Evolutionary conservation across 768 basidiomycete species (phyloP), one percentile per base, ranked within the genome.

Genomic region (Mycena haematopus): DNA sequence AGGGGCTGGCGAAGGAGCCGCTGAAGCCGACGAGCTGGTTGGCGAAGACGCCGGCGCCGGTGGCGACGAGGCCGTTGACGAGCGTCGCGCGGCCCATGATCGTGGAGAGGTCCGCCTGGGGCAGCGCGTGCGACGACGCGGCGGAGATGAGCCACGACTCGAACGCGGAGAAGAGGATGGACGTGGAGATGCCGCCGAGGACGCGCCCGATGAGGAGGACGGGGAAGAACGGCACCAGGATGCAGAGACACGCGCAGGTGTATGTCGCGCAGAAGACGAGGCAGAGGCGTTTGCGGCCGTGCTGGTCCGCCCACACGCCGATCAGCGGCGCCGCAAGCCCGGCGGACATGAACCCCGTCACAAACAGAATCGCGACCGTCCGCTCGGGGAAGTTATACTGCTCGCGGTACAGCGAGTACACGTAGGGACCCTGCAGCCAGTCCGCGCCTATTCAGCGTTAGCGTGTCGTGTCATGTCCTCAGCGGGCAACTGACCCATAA

Each of bases 361-460:
- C 88, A 68, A 92, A 92, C 52, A 92, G 78, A 35, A 88, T 69
- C 1, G 90, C 89, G 6, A 92, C 88, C 24, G 84, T 72, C 35
- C 86, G 75, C 71, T 90, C 89, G 0, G 87, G 76, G 69, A 87
- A 85, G 11, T 69, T 74, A 63, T 90, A 89, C 68, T 91, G 87
- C 45, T 90, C 88, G 49, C 80, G 78, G 71, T 91, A 92, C 0
- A 92, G 75, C 17, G 89, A 89, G 68, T 91, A 92, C 0, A 92
- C 79, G 68, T 92, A 92, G 17, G 91, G 91, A 0, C 91, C 91
- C 72, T 92, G 89, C 15, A 92, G 78, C 89, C 90, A 91, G 73
- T 92, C 89, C 40, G 89, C 87, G 60, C 85, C 89, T 90, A 14
- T 33, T 52, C 42, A 31, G 38, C 49, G 52, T 46, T 59, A 51